A percentile compares a stretch with the other conserved stretches of the same genome.
These are phyloP conservation scores for Lathyrus tuberosus DNA, from an alignment of 306 rosid species.

Conservation along the genomic window DNA sequence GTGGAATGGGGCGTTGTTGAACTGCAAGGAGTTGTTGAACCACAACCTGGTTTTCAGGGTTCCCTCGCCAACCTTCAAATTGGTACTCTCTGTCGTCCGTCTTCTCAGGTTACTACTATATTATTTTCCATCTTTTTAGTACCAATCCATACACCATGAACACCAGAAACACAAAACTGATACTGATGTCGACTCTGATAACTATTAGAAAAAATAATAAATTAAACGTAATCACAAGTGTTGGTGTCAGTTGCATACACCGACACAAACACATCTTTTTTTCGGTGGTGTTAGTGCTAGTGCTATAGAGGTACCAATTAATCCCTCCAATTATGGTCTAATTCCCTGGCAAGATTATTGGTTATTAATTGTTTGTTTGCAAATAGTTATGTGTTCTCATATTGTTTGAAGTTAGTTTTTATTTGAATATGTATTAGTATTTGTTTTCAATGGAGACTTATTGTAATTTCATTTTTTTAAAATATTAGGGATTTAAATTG, in stretches of 20 bases:
- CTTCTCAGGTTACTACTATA: constrained; percentile 4
- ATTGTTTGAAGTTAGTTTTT: neutral
- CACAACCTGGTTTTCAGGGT: constrained; percentile 4
- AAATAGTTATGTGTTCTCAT: neutral
- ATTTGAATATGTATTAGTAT: neutral
- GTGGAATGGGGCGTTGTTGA: neutral
- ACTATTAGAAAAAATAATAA: no score
- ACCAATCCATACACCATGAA: no score
- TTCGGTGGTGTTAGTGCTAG: no score
- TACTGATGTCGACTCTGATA: no score
- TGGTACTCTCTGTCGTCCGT: constrained; percentile 4
- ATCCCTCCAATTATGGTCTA: neutral
- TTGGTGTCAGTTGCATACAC: no score
- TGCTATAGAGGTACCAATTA: neutral
- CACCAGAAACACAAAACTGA: no score
- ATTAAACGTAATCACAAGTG: no score
- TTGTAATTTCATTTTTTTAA: neutral
- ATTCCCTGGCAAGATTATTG: neutral
- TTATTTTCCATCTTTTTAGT: neutral
- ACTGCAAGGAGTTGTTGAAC: constrained; percentile 11
- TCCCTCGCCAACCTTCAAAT: constrained; percentile 4
- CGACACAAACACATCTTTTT: no score
- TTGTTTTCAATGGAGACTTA: neutral
- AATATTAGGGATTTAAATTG: neutral
- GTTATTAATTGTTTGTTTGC: neutral